A percentile compares a stretch with the other conserved stretches of the same genome.
Conservation (phyloP, 1,139 yeast genomes). For the Suhomyces panamericanus region DNA sequence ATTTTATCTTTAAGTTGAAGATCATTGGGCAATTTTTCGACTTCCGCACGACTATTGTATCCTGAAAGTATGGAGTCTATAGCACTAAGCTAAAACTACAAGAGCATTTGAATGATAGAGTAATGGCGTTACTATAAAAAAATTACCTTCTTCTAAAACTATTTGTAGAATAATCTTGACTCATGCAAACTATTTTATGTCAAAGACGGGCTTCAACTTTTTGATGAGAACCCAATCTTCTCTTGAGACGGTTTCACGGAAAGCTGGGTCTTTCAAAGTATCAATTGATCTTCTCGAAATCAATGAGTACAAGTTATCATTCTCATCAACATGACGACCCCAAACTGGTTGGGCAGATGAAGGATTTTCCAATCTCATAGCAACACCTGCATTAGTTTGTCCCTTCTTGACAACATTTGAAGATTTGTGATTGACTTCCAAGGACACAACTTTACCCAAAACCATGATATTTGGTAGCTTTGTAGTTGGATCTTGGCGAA, state of each 20-base stretch:
- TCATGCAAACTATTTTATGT: slow-evolving; percentile 53
- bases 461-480: slow-evolving; percentile 71
- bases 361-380: slow-evolving; percentile 94
- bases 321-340: slow-evolving; percentile 99
- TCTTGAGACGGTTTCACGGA: slow-evolving; percentile 89
- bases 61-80: no score
- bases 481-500: slow-evolving; percentile 82
- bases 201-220: slow-evolving; percentile 85
- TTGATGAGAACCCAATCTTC: slow-evolving; percentile 94
- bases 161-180: not conserved
- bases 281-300: slow-evolving; percentile 88
- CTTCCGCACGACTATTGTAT: slow-evolving; percentile 7
- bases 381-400: slow-evolving; percentile 96
- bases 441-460: slow-evolving; percentile 81
- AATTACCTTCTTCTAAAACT: not conserved
- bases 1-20: slow-evolving; percentile 9
- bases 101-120: no score
- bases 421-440: slow-evolving; percentile 93
- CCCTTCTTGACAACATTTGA: slow-evolving; percentile 83
- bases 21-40: slow-evolving; percentile 13
- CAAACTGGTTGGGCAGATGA: slow-evolving; percentile 92
- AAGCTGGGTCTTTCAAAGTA: slow-evolving; percentile 97
- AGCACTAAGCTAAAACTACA: not conserved
- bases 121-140: not conserved
- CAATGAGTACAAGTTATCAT: slow-evolving; percentile 84